Evolutionary conservation across 805 yeast genomes (phyloP), one percentile per base, ranked within the genome.

Genomic region (Peterozyma toletana): DNA sequence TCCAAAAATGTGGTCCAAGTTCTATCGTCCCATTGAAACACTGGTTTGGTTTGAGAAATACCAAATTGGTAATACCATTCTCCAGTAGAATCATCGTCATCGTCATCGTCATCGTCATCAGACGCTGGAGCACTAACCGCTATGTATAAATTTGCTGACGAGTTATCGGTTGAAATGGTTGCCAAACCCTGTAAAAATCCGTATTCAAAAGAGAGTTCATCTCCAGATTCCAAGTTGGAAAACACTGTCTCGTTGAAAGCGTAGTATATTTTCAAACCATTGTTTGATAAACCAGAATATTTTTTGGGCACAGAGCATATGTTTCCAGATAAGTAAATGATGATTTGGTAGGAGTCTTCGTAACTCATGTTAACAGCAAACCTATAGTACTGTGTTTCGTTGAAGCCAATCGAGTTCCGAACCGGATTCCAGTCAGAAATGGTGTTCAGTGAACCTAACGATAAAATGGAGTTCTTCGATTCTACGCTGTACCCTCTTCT

Each of bases 61-160:
- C 87, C 90, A 31, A 88, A 59, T 55, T 80, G 77, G 54, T 81
- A 85, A 7, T 67, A 50, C 90, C 90, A 83, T 7, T 39, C 35
- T 5, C 56, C 53, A 5, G 47, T 45, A 16, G 41, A 18, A 5
- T 41, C 29, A 48, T 63, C 58, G 5, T 18, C 15, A 0, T 41
- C 38, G 42, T 63, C 27, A 54, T 1, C 30, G 30, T 40, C 14
- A 9, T 46, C 46, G n/a, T 50, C 56, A 6, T 13, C 35, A 3
- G 41, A 33, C 15, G 15, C 13, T 7, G 48, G 45, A 2, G 64
- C 52, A 2, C 36, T 40, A 2, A 63, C 52, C 0, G 53, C 48
- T 13, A 60, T 41, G 31, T 57, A 57, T 9, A 52, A 37, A 1
- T 38, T 41, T 27, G 52, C 41, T 9, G 44, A 38, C 3, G 41